These are phyloP conservation scores for Rhodotorula graminis DNA, from an alignment of 768 basidiomycete species.

Conservation along the genomic window DNA sequence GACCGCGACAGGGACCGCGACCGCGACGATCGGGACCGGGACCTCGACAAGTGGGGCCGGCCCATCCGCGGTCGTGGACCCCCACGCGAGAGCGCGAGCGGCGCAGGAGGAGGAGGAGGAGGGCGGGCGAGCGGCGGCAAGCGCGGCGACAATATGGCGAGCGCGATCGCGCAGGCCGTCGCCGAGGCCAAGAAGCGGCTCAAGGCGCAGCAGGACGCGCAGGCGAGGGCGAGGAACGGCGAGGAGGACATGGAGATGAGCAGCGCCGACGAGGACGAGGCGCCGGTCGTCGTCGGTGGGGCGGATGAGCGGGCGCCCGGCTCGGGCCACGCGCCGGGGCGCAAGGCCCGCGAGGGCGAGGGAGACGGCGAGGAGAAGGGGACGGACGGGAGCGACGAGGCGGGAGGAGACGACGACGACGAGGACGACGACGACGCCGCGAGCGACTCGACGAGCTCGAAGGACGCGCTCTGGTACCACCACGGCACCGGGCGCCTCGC, in stretches of 20 bases:
- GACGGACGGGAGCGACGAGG: not conserved
- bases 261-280: constrained; percentile 4
- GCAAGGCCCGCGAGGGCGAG: constrained; percentile 19
- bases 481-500: not conserved
- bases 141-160: constrained; percentile 20
- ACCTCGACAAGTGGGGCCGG: not conserved
- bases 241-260: constrained; percentile 38
- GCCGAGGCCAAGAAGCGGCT: constrained; percentile 26
- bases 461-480: constrained; percentile 26
- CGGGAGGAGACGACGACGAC: not conserved
- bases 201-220: constrained; percentile 33
- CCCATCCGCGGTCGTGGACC: not conserved
- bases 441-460: not conserved
- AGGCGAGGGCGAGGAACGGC: not conserved
- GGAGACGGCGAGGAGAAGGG: constrained; percentile 34
- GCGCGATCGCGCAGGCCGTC: constrained; percentile 21
- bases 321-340: too few species aligned
- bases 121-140: not conserved
- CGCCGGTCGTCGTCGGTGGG: too few species aligned
- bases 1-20: not conserved
- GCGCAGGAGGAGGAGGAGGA: too few species aligned
- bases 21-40: not conserved
- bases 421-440: not conserved
- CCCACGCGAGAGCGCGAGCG: too few species aligned
- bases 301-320: too few species aligned